Percentiles rank a stretch among this genome's conserved stretches.
Conservation (phyloP, 345 rosid genomes). For the Bruguiera gymnorhiza region DNA sequence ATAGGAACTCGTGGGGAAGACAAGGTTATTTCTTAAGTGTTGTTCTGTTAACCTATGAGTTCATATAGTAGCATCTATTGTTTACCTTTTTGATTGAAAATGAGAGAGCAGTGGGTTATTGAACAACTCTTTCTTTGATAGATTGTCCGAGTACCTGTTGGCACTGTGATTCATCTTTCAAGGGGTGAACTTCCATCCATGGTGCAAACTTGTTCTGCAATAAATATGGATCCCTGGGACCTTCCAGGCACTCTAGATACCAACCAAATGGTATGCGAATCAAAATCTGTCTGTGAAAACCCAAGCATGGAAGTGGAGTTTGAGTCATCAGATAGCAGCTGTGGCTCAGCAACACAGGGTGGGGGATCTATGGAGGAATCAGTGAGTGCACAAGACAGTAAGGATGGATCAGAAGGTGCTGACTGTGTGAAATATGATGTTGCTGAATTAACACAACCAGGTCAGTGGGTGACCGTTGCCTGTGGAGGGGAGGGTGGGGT, state of each 20-base stretch:
- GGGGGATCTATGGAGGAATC: conserved; percentile 17
- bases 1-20: conserved; percentile 88
- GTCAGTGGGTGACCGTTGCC: conserved; percentile 69
- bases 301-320: conserved; percentile 21
- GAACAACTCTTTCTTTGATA: conserved; percentile 20
- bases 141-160: conserved; percentile 82
- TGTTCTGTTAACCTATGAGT: conserved; percentile 6
- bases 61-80: conserved; percentile 13
- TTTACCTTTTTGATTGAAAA: conserved; percentile 4
- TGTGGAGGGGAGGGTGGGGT: conserved; percentile 84
- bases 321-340: conserved; percentile 7
- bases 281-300: conserved; percentile 20
- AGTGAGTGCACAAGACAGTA: conserved; percentile 16
- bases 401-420: conserved; percentile 22
- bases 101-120: neutral
- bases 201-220: conserved; percentile 35
- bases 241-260: conserved; percentile 67
- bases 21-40: conserved; percentile 45
- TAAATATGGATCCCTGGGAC: conserved; percentile 84
- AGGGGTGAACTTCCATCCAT: conserved; percentile 62
- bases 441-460: conserved; percentile 65
- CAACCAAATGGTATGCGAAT: conserved; percentile 28
- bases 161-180: conserved; percentile 82
- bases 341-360: conserved; percentile 7
- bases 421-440: conserved; percentile 55